Conservation (phyloP, 2,329 filamentous ascomycete genomes). For the Diaporthe destruens region DNA sequence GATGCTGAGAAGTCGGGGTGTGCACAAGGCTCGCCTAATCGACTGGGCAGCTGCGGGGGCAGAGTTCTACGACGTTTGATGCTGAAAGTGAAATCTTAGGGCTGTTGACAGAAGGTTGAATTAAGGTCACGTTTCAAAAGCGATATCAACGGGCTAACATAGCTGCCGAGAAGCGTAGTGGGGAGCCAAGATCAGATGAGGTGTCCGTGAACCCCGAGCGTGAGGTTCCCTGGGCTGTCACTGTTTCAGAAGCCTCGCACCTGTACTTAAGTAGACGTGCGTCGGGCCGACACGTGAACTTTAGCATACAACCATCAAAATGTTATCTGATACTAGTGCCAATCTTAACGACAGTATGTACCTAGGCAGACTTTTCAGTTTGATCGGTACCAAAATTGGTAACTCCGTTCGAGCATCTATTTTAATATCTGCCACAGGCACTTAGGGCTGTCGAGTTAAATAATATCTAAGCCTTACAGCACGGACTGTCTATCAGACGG, state of each 20-base stretch:
- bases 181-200: constrained; percentile 24
- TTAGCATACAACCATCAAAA: not conserved
- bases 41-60: too few species aligned
- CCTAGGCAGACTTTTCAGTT: too few species aligned
- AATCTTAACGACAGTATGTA: too few species aligned
- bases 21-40: not conserved
- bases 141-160: constrained; percentile 4
- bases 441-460: too few species aligned
- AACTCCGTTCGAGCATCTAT: too few species aligned
- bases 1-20: not conserved
- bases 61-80: not conserved
- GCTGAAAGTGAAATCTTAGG: constrained; percentile 1
- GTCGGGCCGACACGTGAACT: not conserved
- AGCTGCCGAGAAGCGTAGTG: not conserved
- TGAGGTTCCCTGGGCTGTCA: not conserved
- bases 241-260: constrained; percentile 13
- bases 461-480: too few species aligned
- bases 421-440: too few species aligned
- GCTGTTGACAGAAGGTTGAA: not conserved
- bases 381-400: too few species aligned
- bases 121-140: constrained; percentile 12
- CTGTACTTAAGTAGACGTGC: too few species aligned
- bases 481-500: too few species aligned
- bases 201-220: constrained; percentile 17
- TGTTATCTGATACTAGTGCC: too few species aligned